These are phyloP conservation scores for Cryptosporidium meleagridis DNA, from an alignment of 169 alveolate genomes.

Conservation along the genomic window DNA sequence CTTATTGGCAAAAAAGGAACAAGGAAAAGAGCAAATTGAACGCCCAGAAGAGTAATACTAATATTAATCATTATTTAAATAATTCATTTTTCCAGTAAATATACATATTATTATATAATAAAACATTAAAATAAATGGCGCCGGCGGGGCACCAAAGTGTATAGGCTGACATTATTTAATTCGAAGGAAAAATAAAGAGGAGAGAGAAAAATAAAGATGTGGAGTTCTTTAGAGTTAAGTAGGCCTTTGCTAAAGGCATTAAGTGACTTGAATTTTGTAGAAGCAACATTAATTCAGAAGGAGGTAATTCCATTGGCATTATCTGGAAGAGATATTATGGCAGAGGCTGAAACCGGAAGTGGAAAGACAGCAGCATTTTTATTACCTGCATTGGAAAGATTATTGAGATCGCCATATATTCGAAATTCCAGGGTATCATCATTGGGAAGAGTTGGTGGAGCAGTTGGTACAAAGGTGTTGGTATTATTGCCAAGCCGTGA, in stretches of 20 bases:
- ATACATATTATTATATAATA: too few relatives aligned
- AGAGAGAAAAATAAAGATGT: slow-evolving; percentile 2
- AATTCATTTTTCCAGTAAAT: too few relatives aligned
- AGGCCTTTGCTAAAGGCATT: slow-evolving; percentile 81
- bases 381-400: slow-evolving; percentile 88
- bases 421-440: slow-evolving; percentile 77
- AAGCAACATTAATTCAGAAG: slow-evolving; percentile 88
- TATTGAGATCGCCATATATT: slow-evolving; percentile 83
- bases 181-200: background rate
- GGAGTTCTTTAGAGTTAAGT: slow-evolving; percentile 63
- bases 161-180: background rate
- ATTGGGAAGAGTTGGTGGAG: slow-evolving; percentile 54
- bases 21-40: background rate
- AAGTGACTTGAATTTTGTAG: slow-evolving; percentile 81
- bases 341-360: slow-evolving; percentile 92
- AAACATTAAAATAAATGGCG: too few relatives aligned
- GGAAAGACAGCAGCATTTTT: slow-evolving; percentile 92
- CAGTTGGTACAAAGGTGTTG: slow-evolving; percentile 86
- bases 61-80: background rate
- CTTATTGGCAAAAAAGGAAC: background rate
- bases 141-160: slow-evolving; percentile 7
- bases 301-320: slow-evolving; percentile 90
- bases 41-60: background rate
- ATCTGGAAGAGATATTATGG: slow-evolving; percentile 87
- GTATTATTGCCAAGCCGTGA: slow-evolving; percentile 93